Conservation (phyloP, 2,329 filamentous ascomycete genomes). For the Neofusicoccum ribis region DNA sequence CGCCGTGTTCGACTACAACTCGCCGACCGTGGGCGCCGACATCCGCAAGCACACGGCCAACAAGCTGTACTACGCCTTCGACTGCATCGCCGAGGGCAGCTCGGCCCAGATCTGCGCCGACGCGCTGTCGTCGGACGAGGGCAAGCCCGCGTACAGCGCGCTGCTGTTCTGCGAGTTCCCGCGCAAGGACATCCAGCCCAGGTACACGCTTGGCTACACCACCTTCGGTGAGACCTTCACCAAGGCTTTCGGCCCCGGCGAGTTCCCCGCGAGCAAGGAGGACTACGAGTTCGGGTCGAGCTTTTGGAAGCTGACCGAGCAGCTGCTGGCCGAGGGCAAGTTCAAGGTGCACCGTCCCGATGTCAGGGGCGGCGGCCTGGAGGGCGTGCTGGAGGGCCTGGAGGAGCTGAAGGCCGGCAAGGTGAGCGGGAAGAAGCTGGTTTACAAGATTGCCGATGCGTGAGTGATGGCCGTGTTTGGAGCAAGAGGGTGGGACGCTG, state of each 20-base stretch:
- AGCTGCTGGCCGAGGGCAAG: slow-evolving; percentile 31
- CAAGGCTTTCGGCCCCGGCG: not conserved
- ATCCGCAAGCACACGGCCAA: slow-evolving; percentile 50
- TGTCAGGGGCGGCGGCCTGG: slow-evolving; percentile 30
- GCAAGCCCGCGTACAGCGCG: slow-evolving; percentile 38
- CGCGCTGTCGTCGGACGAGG: slow-evolving; percentile 36
- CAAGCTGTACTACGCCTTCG: slow-evolving; percentile 47
- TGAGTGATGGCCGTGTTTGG: not conserved
- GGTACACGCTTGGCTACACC: slow-evolving; percentile 45
- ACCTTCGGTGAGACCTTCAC: slow-evolving; percentile 43
- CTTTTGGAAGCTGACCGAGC: slow-evolving; percentile 29
- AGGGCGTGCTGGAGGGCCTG: slow-evolving; percentile 33
- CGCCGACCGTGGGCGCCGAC: slow-evolving; percentile 44
- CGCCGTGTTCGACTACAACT: slow-evolving; percentile 50
- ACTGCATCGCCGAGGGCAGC: slow-evolving; percentile 48
- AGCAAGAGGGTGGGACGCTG: not conserved
- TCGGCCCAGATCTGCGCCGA: slow-evolving; percentile 42
- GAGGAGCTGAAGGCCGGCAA: slow-evolving; percentile 34
- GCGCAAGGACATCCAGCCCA: slow-evolving; percentile 46
- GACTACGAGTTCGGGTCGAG: slow-evolving; percentile 33
- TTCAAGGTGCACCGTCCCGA: slow-evolving; percentile 35
- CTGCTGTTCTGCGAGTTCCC: slow-evolving; percentile 44
- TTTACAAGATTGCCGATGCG: slow-evolving; percentile 27
- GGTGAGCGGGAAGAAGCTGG: slow-evolving; percentile 37
- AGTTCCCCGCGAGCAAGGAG: slow-evolving; percentile 24